Evolutionary conservation across 2,329 filamentous ascomycete species (phyloP), one percentile per base, ranked within the genome.

Genomic region (Aspergillus jensenii): DNA sequence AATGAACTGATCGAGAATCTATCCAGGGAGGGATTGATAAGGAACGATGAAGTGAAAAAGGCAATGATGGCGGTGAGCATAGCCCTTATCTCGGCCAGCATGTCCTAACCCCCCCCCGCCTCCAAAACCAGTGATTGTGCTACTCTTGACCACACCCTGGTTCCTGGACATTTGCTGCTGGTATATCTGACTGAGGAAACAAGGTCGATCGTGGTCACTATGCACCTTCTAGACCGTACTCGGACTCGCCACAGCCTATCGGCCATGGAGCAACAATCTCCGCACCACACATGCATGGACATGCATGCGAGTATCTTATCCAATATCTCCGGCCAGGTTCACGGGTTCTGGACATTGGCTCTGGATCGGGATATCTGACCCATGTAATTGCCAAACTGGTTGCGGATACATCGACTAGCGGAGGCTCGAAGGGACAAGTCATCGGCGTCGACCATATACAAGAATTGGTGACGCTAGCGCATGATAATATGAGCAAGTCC

Each of bases 191-290:
- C 56, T 33, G 23, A 40, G 35, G 17, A 21, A 31, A 45, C 8
- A 64, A 92, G 88, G 91, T 98, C 70, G 93, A 99, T 75, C 86
- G 95, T 61, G 92, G 85, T 0, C 85, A 98, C 76, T 98, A 93
- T 76, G 84, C 90, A 14, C 90, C 90, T 3, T 69, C 75, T 0
- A 73, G 73, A 9, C 86, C 95, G 3, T 98, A 98, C 74, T 80
- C 84, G 66, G 88, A 91, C 77, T 84, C 82, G 1, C 88, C 88
- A 0, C 88, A 90, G 71, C 72, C 80, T 59, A 89, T 91, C 70
- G 88, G 88, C 49, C 81, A 86, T 71, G 68, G 75, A 23, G 88
- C 88, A 56, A 91, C 88, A 15, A 90, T 91, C 61, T 87, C 85
- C 19, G 88, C 88, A 23, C 87, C 87, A 2, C 87, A 90, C 74